A percentile compares a stretch with the other conserved stretches of the same genome.
These are phyloP conservation scores for Metschnikowia lachancei DNA, from an alignment of 805 yeast species.

Conservation along the genomic window DNA sequence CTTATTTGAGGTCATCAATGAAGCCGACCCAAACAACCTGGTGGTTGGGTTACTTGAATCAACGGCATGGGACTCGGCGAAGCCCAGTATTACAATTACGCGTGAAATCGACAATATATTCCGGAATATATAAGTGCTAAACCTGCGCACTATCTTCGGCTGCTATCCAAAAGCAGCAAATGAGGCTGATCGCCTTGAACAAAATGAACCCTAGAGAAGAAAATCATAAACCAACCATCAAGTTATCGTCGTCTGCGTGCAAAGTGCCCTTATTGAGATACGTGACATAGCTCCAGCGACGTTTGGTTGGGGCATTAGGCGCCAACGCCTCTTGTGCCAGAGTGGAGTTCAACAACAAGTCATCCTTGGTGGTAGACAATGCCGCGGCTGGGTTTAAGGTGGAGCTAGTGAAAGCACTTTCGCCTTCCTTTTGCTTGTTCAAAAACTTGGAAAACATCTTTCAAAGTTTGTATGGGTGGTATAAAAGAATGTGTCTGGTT, in stretches of 20 bases:
- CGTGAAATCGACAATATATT: slow-evolving; percentile 2
- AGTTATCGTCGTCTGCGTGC: slow-evolving; percentile 21
- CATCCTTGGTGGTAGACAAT: slow-evolving; percentile 8
- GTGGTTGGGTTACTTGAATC: background rate
- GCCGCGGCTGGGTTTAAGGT: background rate
- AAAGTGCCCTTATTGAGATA: slow-evolving; percentile 21
- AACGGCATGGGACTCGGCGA: background rate
- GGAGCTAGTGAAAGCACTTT: slow-evolving; percentile 2
- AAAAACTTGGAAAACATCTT: slow-evolving; percentile 19
- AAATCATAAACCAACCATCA: slow-evolving; percentile 20
- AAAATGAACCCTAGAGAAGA: background rate
- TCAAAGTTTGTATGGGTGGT: background rate
- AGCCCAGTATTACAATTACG: background rate
- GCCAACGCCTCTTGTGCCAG: slow-evolving; percentile 1
- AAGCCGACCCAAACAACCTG: slow-evolving; percentile 9
- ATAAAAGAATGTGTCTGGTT: no score
- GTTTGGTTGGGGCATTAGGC: slow-evolving; percentile 12
- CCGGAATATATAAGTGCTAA: slow-evolving; percentile 4
- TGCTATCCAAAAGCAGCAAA: background rate
- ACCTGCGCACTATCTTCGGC: background rate
- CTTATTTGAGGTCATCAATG: slow-evolving; percentile 37
- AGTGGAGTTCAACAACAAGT: slow-evolving; percentile 5
- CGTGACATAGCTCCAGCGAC: slow-evolving; percentile 22
- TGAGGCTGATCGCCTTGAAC: background rate
- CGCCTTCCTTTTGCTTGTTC: slow-evolving; percentile 13